Percentiles rank a stretch among this genome's conserved stretches.
These are phyloP conservation scores for Blastocystis sp. DNA, from an alignment of 352 stramenopile species.

Conservation along the genomic window DNA sequence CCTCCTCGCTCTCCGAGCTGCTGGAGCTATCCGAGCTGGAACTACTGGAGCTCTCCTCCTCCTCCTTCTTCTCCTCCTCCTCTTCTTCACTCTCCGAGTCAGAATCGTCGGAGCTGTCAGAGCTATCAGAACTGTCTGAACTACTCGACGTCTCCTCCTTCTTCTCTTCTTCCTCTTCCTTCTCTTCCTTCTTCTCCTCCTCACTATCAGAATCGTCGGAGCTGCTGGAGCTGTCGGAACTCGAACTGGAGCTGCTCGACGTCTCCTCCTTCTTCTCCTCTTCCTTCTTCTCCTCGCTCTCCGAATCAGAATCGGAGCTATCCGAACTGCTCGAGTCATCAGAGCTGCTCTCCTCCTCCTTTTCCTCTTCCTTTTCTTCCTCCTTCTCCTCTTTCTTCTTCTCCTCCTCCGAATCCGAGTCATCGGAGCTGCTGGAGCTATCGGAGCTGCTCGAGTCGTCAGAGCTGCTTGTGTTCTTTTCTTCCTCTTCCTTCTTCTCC, in stretches of 20 bases:
- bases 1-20: not conserved
- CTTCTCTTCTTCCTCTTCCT: slow-evolving; percentile 6
- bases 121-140: not conserved
- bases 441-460: not conserved
- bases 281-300: not conserved
- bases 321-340: not conserved
- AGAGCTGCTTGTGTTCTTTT: too few species aligned
- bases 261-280: not conserved
- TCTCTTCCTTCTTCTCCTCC: slow-evolving; percentile 5
- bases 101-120: not conserved
- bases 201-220: not conserved
- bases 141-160: not conserved
- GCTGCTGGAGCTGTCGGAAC: not conserved
- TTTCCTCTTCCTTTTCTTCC: not conserved
- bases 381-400: not conserved
- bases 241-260: not conserved
- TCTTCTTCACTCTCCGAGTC: slow-evolving; percentile 1
- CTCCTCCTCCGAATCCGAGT: not conserved
- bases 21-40: not conserved
- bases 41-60: not conserved
- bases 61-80: not conserved
- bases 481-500: not conserved
- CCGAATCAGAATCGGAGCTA: not conserved
- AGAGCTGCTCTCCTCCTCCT: not conserved
- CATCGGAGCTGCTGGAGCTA: not conserved